phyloP scores from a whole-genome alignment of 225 moss, liverwort and hornwort species.

The Bryum argenteum region DNA sequence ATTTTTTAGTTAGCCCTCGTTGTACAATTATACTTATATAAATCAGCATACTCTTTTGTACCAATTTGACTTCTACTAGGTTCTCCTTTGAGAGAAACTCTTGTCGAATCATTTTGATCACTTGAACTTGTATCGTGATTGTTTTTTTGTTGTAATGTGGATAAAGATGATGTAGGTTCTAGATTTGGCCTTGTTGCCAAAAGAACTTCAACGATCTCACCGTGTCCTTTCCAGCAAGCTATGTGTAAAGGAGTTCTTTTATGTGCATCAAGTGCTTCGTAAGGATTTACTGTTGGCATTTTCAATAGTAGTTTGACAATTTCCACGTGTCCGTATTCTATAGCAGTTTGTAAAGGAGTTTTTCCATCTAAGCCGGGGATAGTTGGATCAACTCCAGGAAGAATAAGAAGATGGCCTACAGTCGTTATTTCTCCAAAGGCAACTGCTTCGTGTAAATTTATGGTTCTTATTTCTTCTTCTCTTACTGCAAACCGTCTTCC shows the following conservation, averaged over 20 bases:
- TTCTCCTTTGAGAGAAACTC: neutral
- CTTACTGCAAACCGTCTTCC: neutral
- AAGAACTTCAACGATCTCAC: conserved; percentile 28
- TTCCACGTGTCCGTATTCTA: conserved; percentile 28
- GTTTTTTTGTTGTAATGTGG: neutral
- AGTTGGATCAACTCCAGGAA: conserved; percentile 17
- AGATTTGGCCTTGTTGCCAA: conserved; percentile 31
- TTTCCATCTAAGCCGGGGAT: conserved; percentile 11
- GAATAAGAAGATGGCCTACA: conserved; percentile 20
- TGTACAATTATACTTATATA: neutral
- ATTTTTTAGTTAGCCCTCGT: too few relatives aligned
- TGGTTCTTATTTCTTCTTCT: conserved; percentile 22
- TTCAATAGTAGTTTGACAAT: conserved; percentile 29
- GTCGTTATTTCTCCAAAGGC: conserved; percentile 31
- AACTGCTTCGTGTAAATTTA: conserved; percentile 20
- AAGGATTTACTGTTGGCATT: conserved; percentile 15
- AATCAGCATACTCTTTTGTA: conserved; percentile 2
- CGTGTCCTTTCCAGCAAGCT: conserved; percentile 32
- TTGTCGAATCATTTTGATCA: neutral
- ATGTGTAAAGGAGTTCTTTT: conserved; percentile 19
- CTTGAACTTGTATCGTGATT: neutral
- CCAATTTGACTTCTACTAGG: neutral
- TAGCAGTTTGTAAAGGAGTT: conserved; percentile 23
- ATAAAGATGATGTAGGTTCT: neutral
- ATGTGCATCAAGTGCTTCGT: conserved; percentile 2